Evolutionary conservation across 345 rosid genomes (phyloP), one percentile per base, ranked within the genome.

Genomic region (Noccaea caerulescens): DNA sequence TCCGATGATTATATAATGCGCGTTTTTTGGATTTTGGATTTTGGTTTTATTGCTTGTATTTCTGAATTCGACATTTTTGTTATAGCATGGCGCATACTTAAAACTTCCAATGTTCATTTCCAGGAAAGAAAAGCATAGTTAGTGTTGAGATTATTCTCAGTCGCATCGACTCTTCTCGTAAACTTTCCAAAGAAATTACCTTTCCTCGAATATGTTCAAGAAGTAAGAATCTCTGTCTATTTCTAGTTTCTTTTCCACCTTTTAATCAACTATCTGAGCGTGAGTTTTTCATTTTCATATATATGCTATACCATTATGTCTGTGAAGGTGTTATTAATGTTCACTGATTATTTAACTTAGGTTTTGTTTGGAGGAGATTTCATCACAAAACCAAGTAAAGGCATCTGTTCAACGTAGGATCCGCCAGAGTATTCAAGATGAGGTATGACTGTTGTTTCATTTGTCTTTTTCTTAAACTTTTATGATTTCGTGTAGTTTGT

Each of bases 401-500:
- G 99, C 99, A 32, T 95, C 99, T 37, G 98, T 92, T 43, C 99
- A 95, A 72, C 85, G 99, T 9, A 92, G 78, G 80, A 90, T 95
- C 50, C 91, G 98, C 34, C 99, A 92, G 68, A 90, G 98, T 77
- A 95, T 92, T 62, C 97, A 88, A 11, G 99, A 95, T 38, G 98
- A 95, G 97, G 99, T 92, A 30, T 39, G 25, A 16, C 1, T 51
- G 25, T 5, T 76, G 23, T 33, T 44, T 0, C 36, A 8, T 73
- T 18, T 20, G 23, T 66, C 63, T 45, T 70, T 27, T 11, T 70
- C 3, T 64, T 9, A 20, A 71, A n/a, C 20, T 33, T 52, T 5
- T 77, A 3, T 51, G 47, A 16, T 62, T 44, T 62, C 45, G 8
- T 68, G 23, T 50, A 25, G 44, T 45, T 37, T 55, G 61, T 39